Evolutionary conservation across 2,329 filamentous ascomycete species (phyloP), one percentile per base, ranked within the genome.

Genomic region (Talaromyces marneffei): DNA sequence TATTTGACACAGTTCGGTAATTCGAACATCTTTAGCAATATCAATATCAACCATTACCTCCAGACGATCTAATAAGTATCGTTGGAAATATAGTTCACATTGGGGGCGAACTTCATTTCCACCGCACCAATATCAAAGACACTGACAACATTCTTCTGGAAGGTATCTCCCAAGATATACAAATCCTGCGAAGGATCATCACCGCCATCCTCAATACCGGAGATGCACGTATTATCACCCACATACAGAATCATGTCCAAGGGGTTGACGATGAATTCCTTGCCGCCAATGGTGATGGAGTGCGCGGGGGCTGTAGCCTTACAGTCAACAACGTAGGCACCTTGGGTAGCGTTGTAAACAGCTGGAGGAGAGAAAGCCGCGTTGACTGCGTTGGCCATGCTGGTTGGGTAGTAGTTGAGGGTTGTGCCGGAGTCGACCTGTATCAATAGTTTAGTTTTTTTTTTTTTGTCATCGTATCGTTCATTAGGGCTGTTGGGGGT

Each of bases 111-210:
- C n/a, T 75, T 69, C 77, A 82, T 76, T 69, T 78, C 71, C 48
- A 71, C 70, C 20, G 72, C 75, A 10, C 78, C 79, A 61, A 82
- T 73, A 71, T 83, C 81, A 68, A 80, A 82, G 1, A 83, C 79
- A 9, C 76, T 71, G 4, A 83, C 68, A 0, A 82, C 80, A 63
- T 80, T 81, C 69, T 79, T 80, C 68, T 81, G 69, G 64, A 80
- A 82, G 3, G 74, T 70, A 57, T 78, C 78, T 0, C 80, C 80
- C 52, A 82, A 64, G 44, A 82, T 77, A 2, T 69, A 72, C 9
- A 68, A 62, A 14, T 66, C 67, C 6, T 65, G 64, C 42, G 70
- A 64, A 46, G 73, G 66, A 29, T 77, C 67, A 6, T 68, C 65
- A 54, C 33, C 70, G 14, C 59, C 70, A 60, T 55, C 69, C 72